Evolutionary conservation across 1,284 basidiomycete genomes (phyloP).

Genomic region (Lignosus rhinocerotis): DNA sequence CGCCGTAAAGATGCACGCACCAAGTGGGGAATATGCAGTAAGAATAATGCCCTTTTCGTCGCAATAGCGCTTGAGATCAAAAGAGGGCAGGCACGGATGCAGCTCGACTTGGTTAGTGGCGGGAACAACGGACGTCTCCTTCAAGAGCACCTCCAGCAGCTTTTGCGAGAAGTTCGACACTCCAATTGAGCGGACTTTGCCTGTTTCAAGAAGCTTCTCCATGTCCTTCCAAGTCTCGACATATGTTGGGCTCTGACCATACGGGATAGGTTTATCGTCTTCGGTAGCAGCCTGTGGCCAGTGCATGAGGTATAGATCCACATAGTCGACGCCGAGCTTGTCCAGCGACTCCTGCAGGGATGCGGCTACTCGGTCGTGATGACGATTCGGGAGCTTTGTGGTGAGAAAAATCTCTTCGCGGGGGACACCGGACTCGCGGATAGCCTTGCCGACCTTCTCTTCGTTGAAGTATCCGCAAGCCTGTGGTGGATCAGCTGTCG

Average conservation of each 20-base stretch:
- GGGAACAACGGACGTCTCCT: conserved; percentile 47
- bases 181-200: conserved; percentile 62
- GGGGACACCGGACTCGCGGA: conserved; percentile 41
- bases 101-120: conserved; percentile 67
- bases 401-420: conserved; percentile 47
- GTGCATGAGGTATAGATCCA: conserved; percentile 75
- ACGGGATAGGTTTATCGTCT: conserved; percentile 24
- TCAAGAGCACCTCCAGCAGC: conserved; percentile 44
- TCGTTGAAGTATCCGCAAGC: conserved; percentile 37
- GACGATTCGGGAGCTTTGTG: conserved; percentile 40
- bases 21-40: conserved; percentile 71
- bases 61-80: conserved; percentile 58
- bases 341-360: conserved; percentile 70
- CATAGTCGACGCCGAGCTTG: conserved; percentile 59
- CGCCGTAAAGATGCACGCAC: conserved; percentile 57
- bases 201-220: conserved; percentile 55
- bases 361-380: conserved; percentile 62
- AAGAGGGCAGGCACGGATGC: conserved; percentile 58
- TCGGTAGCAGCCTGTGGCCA: conserved; percentile 53
- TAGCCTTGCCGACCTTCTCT: conserved; percentile 42
- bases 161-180: conserved; percentile 71
- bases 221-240: conserved; percentile 60
- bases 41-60: conserved; percentile 58
- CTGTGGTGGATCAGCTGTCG: background rate
- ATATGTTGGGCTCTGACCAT: conserved; percentile 46